phyloP scores from a whole-genome alignment of 2,329 filamentous ascomycete species.

The Coleophoma cylindrospora region DNA sequence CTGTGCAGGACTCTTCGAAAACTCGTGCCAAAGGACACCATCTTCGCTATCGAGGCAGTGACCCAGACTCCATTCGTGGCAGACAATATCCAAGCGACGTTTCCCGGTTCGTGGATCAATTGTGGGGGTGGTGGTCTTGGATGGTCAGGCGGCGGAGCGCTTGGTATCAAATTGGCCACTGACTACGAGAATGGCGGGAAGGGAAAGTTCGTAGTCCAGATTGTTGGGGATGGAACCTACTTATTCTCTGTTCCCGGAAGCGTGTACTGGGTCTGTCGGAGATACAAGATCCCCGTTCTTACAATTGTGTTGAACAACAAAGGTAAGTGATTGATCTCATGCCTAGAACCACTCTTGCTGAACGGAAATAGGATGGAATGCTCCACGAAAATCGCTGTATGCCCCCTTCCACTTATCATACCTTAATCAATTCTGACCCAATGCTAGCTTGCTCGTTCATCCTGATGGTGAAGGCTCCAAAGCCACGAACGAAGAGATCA shows the following conservation, averaged over 20 bases:
- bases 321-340: constrained; percentile 25
- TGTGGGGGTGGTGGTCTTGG: constrained; percentile 77
- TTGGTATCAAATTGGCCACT: constrained; percentile 71
- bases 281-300: constrained; percentile 61
- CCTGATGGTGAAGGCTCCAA: constrained; percentile 57
- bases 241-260: constrained; percentile 60
- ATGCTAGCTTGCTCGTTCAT: constrained; percentile 48
- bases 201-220: constrained; percentile 55
- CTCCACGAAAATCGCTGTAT: constrained; percentile 50
- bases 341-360: background rate
- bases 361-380: constrained; percentile 52
- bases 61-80: constrained; percentile 63
- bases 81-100: constrained; percentile 64
- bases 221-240: constrained; percentile 65
- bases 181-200: constrained; percentile 41
- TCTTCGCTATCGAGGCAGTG: constrained; percentile 75
- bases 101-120: constrained; percentile 74
- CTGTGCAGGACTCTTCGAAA: constrained; percentile 44
- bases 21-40: constrained; percentile 56
- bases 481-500: constrained; percentile 57
- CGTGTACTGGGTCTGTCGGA: constrained; percentile 64
- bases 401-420: too few species aligned
- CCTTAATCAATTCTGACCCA: too few species aligned
- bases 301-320: constrained; percentile 67
- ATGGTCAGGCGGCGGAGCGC: constrained; percentile 71